phyloP scores from a whole-genome alignment of 257 asterid genomes.

The Primulina huaijiensis region DNA sequence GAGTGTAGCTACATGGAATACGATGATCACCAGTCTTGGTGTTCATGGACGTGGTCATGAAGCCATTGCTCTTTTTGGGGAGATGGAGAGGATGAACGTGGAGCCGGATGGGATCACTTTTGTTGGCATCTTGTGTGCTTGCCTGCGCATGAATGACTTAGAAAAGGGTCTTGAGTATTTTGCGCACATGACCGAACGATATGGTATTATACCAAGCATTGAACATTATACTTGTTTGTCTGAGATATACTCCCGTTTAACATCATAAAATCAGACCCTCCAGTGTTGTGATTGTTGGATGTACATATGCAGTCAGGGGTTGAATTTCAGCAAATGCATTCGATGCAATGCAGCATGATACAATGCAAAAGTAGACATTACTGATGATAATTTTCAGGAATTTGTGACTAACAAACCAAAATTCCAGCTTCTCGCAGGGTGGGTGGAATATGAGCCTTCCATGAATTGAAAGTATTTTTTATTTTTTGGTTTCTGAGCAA shows the following conservation, averaged over 20 bases:
- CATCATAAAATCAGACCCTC: background rate
- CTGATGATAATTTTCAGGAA: background rate
- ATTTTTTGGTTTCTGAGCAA: background rate
- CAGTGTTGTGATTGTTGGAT: conserved; percentile 2
- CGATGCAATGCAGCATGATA: background rate
- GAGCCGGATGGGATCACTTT: conserved; percentile 48
- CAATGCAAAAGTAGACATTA: background rate
- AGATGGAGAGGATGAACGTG: conserved; percentile 41
- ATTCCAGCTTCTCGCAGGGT: background rate
- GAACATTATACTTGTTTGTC: conserved; percentile 38
- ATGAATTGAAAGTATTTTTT: background rate
- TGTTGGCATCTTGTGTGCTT: conserved; percentile 40
- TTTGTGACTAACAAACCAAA: background rate
- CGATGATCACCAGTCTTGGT: conserved; percentile 54
- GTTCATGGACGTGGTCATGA: conserved; percentile 46
- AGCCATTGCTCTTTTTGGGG: conserved; percentile 38
- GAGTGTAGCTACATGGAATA: conserved; percentile 47
- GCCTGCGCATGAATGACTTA: conserved; percentile 32
- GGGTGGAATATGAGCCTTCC: background rate
- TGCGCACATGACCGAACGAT: conserved; percentile 20
- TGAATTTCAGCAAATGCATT: background rate
- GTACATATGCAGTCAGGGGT: background rate
- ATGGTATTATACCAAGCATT: conserved; percentile 32
- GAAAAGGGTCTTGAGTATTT: conserved; percentile 40
- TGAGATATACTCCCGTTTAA: conserved; percentile 30